Evolutionary conservation across 2,329 filamentous ascomycete genomes (phyloP), one percentile per base, ranked within the genome.

Genomic region (Diaporthe sp.): DNA sequence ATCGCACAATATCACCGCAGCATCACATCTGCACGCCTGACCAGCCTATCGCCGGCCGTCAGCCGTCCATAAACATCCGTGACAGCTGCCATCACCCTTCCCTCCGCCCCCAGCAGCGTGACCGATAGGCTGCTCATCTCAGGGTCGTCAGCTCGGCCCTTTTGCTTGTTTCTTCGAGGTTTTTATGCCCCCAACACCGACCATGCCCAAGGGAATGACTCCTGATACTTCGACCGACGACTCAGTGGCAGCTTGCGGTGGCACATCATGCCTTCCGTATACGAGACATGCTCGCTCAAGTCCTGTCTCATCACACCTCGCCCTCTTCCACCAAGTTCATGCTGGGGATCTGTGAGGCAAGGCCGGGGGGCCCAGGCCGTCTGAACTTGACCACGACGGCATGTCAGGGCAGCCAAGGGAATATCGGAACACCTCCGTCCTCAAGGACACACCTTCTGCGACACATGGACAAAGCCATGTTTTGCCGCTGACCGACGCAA

Each of bases 11-110:
- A 69, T 55, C 65, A 55, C 65, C 65, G 46, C 65, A 68, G 65
- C 65, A 69, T 69, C 62, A 28, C 65, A 55, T 69, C 46, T 55
- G 46, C 65, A 69, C 65, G 8, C n/a, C 65, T 69, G 65, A 69
- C 34, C 65, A 68, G 46, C 62, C 62, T 68, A 55, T 69, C 31
- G 46, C 8, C 65, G 15, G 13, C 22, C 65, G 34, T 68, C 46
- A 55, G 10, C 2, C 12, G 15, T 31, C 17, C 5, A 28, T 8
- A 55, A 55, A 25, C 46, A 12, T 53, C 49, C 22, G 34, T 55
- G 65, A 69, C 65, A 69, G 65, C 65, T 69, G 65, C 65, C 46
- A 55, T 42, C 65, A 42, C 49, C 65, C 22, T 55, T 12, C 8
- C 13, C 59, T 12, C 34, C n/a, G 25, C 46, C 31, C 44, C 46